Evolutionary conservation across 1,284 basidiomycete species (phyloP), one percentile per base, ranked within the genome.

Genomic region (Ustilago trichophora): DNA sequence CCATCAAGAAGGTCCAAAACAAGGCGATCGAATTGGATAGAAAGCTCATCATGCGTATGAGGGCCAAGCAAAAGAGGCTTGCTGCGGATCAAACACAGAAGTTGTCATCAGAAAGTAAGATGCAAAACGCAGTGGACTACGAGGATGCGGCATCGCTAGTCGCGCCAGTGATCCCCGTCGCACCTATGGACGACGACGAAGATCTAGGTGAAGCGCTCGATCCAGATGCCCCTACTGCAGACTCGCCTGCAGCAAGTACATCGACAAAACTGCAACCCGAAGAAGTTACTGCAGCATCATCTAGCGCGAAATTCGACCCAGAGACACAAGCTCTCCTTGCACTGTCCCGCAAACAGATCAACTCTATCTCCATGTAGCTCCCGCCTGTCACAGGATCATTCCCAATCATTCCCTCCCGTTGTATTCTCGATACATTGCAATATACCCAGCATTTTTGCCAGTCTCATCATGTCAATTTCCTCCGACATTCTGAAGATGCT

Each of bases 1-100:
- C 72, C 9, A 68, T 73, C 60, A 73, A 73, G 27, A 73, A 73
- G 60, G 45, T 66, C 6, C 72, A 73, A 38, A 55, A 56, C 46
- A 58, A 63, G 12, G 72, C 72, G 13, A 73, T 73, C 31, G 64
- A 66, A 27, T 38, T 71, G 49, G 72, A 73, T 22, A 49, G 47
- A 16, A 54, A 48, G 38, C 16, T 51, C 12, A 69, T 73, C 34
- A 43, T 57, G 47, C 46, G 58, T 19, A 31, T 54, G 2, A 35
- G 65, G 11, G n/a, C 46, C 5, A 58, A 40, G 45, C 65, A 68
- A 34, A 49, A 22, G 36, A 60, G 38, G 27, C 27, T 47, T 8
- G 48, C 38, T n/a, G n/a, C n/a, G 4, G 22, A 12, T 15, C 12
- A 38, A 3, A 36, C 42, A 34, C 13, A 10, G 12, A 6, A 24